A percentile compares a stretch with the other conserved stretches of the same genome.
Conservation (phyloP, 176 grass and related monocot species). For the Cenchrus purpureus region DNA sequence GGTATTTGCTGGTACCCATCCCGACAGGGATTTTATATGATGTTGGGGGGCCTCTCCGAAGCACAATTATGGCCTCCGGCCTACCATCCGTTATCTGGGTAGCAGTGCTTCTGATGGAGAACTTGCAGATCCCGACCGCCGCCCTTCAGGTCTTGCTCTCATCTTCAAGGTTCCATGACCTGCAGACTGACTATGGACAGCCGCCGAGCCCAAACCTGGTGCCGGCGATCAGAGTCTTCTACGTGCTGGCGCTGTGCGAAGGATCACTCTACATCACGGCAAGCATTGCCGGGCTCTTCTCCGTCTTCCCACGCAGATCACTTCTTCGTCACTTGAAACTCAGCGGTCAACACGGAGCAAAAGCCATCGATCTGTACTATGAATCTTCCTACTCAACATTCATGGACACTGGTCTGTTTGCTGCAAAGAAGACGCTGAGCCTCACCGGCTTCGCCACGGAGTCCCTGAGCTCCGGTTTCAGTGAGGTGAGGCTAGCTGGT, state of each 20-base stretch:
- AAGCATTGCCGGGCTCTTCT: neutral
- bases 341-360: neutral
- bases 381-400: neutral
- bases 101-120: neutral
- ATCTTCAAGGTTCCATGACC: neutral
- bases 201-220: neutral
- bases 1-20: neutral
- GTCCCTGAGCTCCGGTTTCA: neutral
- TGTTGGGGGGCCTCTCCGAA: no score
- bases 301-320: neutral
- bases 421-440: neutral
- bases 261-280: neutral
- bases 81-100: neutral
- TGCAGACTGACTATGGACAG: fast-evolving
- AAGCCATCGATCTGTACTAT: slow-evolving; percentile 16
- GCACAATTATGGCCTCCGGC: no score
- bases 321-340: neutral
- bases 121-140: neutral
- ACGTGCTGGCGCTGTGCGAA: neutral
- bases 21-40: no score
- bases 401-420: neutral
- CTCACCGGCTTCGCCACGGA: neutral
- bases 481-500: neutral
- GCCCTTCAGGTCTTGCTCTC: neutral
- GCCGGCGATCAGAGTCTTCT: slow-evolving; percentile 1